Conservation (phyloP, 805 yeast species). For the Kazachstania psychrophila region DNA sequence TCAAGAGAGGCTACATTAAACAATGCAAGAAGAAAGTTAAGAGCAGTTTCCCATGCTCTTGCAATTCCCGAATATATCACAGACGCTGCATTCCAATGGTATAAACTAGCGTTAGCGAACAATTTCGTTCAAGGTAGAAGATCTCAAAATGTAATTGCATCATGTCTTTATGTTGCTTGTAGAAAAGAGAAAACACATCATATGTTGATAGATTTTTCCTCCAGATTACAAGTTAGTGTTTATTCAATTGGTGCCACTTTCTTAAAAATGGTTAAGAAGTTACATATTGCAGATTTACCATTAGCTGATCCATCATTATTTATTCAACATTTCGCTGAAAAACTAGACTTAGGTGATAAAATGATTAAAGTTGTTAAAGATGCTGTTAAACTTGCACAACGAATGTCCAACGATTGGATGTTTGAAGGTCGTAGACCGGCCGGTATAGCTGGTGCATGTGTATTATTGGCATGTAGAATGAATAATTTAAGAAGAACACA, state of each 20-base stretch:
- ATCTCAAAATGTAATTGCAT: constrained; percentile 90
- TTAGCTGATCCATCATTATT: constrained; percentile 90
- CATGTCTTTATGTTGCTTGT: constrained; percentile 92
- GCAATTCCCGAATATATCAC: constrained; percentile 75
- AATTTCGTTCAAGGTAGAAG: constrained; percentile 96
- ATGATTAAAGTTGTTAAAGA: constrained; percentile 72
- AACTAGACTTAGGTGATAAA: constrained; percentile 68
- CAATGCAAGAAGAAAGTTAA: constrained; percentile 72
- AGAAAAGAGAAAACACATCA: constrained; percentile 85
- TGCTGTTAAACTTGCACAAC: constrained; percentile 74
- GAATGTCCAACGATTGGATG: constrained; percentile 94
- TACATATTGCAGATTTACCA: constrained; percentile 71
- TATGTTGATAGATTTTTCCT: constrained; percentile 91
- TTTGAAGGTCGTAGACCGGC: constrained; percentile 97
- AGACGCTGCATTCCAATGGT: constrained; percentile 85
- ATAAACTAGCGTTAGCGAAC: constrained; percentile 70
- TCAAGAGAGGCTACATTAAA: constrained; percentile 82
- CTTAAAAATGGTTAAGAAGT: constrained; percentile 78
- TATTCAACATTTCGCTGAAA: constrained; percentile 88
- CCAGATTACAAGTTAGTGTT: constrained; percentile 81
- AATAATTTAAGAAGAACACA: constrained; percentile 87
- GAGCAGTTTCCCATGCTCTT: constrained; percentile 69
- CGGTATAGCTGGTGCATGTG: constrained; percentile 96
- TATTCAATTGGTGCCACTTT: constrained; percentile 95
- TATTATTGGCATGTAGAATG: constrained; percentile 91